Evolutionary conservation across 352 stramenopile genomes (phyloP), one percentile per base, ranked within the genome.

Genomic region (Phytopythium aichiense): DNA sequence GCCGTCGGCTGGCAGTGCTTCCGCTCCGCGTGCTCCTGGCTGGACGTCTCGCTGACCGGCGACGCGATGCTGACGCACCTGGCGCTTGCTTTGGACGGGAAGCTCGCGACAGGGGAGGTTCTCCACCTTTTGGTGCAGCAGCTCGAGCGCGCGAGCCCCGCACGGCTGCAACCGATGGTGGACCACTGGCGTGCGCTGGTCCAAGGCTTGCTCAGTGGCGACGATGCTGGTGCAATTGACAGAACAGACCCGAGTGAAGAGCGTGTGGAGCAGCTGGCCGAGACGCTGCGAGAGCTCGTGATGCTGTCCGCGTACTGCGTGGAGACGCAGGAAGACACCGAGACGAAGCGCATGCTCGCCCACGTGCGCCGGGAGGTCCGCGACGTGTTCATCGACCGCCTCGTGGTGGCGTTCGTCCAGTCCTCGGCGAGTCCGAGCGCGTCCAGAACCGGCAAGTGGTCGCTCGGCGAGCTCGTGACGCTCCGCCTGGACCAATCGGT

Each of bases 1-100:
- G 59, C 67, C 1, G 62, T 75, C n/a, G 80, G 80, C 11, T 93
- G 84, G 84, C 71, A 79, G 30, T 91, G 80, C 55, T 89, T 93
- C 61, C 80, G 75, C 1, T 68, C 71, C 2, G 73, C 76, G 4
- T 88, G 76, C 28, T 68, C 71, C 46, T 91, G 76, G 79, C 64
- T 91, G 54, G 60, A 92, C 22, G 58, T 92, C 5, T 40, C 50
- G 7, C 48, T 84, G 42, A 40, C 63, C 13, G 67, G 67, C 22
- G 75, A 74, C 22, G 42, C 62, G 1, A 67, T 77, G 31, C 64
- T 79, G 8, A 53, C 64, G 6, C 72, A 76, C 30, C 68, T 95
- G 40, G 71, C 74, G 9, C 55, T 79, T 23, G 84, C 82, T 7
- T 73, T 95, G 2, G 87, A 95, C 38, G 81, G 84, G 33, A 71